Evolutionary conservation across 805 yeast genomes (phyloP).

Genomic region (Jamesozyma hellenica): DNA sequence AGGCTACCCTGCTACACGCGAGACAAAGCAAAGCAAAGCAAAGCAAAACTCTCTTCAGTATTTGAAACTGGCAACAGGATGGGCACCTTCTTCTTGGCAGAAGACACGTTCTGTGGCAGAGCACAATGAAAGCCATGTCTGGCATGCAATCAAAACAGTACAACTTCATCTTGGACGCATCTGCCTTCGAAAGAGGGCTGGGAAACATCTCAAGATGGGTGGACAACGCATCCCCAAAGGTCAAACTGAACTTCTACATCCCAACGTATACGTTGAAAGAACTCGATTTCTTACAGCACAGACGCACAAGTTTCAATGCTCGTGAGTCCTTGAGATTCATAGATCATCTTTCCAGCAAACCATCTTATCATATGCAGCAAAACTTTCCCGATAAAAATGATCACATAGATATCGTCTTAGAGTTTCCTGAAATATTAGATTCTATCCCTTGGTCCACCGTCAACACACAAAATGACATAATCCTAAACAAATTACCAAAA

Average conservation of each 20-base stretch:
- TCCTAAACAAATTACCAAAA: conserved; percentile 34
- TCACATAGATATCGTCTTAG: conserved; percentile 30
- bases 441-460: conserved; percentile 21
- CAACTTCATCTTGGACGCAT: conserved; percentile 52
- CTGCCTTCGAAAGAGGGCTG: conserved; percentile 58
- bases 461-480: conserved; percentile 6
- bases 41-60: no score
- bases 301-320: conserved; percentile 53
- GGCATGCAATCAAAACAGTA: conserved; percentile 7
- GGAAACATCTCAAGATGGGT: conserved; percentile 58
- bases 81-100: no score
- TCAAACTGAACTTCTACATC: conserved; percentile 40
- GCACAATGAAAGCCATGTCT: no score
- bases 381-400: conserved; percentile 5
- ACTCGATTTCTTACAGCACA: conserved; percentile 46
- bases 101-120: no score
- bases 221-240: conserved; percentile 15
- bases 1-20: no score
- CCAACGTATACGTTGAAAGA: conserved; percentile 44
- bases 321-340: conserved; percentile 54
- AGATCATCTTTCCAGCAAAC: conserved; percentile 30
- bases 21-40: no score
- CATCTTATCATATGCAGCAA: background rate
- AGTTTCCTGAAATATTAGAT: conserved; percentile 36
- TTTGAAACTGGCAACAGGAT: no score